These are phyloP conservation scores for Periglandula ipomoeae DNA, from an alignment of 2,329 filamentous ascomycete genomes.

Conservation along the genomic window DNA sequence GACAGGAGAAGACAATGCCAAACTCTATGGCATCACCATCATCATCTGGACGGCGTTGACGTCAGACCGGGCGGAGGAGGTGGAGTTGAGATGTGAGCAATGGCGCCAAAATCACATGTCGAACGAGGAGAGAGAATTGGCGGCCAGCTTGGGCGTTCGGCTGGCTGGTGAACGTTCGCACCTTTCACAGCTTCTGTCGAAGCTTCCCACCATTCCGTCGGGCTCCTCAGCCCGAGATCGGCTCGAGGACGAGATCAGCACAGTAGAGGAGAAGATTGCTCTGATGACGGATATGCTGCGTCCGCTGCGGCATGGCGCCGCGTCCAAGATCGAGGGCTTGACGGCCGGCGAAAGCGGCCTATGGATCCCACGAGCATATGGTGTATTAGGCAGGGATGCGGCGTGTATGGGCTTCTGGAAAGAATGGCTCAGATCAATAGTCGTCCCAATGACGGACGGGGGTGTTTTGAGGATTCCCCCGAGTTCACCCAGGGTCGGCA, in stretches of 20 bases:
- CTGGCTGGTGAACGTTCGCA: conserved; percentile 82
- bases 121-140: conserved; percentile 81
- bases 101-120: conserved; percentile 86
- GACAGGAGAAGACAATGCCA: conserved; percentile 87
- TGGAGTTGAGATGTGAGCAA: conserved; percentile 74
- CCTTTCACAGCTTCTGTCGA: conserved; percentile 76
- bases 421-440: conserved; percentile 87
- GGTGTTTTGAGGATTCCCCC: conserved; percentile 72
- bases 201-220: conserved; percentile 70
- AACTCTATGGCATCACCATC: conserved; percentile 83
- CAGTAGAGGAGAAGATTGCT: conserved; percentile 92
- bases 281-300: conserved; percentile 94
- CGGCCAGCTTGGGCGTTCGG: conserved; percentile 81
- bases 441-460: conserved; percentile 94
- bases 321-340: conserved; percentile 92
- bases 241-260: conserved; percentile 88
- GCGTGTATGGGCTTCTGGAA: conserved; percentile 92
- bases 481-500: conserved; percentile 81
- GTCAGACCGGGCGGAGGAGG: conserved; percentile 69
- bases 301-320: conserved; percentile 85
- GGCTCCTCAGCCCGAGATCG: conserved; percentile 73
- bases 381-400: conserved; percentile 77
- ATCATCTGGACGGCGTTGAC: conserved; percentile 90
- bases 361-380: conserved; percentile 91
- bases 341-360: conserved; percentile 92